Base-by-base conservation (phyloP, 2,329 filamentous ascomycete genomes). In the Fusarium subtropicale region DNA sequence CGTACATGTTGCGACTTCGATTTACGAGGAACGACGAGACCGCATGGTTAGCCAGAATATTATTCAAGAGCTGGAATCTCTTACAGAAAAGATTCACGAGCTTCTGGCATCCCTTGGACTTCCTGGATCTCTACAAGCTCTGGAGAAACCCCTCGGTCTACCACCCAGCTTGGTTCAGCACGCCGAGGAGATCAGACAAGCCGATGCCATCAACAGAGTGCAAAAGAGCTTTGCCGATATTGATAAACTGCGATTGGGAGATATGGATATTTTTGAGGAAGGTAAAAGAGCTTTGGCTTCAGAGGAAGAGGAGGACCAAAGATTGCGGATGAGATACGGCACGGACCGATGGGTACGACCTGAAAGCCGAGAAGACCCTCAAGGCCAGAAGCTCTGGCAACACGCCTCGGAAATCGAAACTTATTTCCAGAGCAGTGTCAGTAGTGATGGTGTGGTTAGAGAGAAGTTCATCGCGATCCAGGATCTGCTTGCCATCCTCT, bases 111-210 rank as follows among this genome's bases (percentile, higher is more conserved):
- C 91, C 0, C 83, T 98, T 16, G 96, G 97, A 61, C 86, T 99
- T 0, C 96, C 96, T 0, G 96, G 96, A 0, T 97, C 95, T 2
- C 81, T 99, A 6, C 96, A 99, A 77, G 96, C 96, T 0, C 85
- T 98, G 1, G 96, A 99, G 77, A 98, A 97, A 77, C 96, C 96
- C 0, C 85, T 99, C 0, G 96, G 96, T 0, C 80, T 99, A 6
- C 96, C 96, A 1, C 92, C 93, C 1, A 92, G 89, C 18, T 81
- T 99, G 3, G 87, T 94, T 4, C 92, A 96, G 24, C 96, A 97
- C 73, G 95, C 95, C 0, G 95, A 98, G 76, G 96, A 98, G 76
- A 91, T 99, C 50, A 87, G 94, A 22, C 95, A 98, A 77, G 92
- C 94, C 58, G 94, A 97, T 75, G 95, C 93, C 0, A 83, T 97